Evolutionary conservation across 192 early-diverging fungal species (phyloP), one percentile per base, ranked within the genome.

Genomic region (Mortierella claussenii): DNA sequence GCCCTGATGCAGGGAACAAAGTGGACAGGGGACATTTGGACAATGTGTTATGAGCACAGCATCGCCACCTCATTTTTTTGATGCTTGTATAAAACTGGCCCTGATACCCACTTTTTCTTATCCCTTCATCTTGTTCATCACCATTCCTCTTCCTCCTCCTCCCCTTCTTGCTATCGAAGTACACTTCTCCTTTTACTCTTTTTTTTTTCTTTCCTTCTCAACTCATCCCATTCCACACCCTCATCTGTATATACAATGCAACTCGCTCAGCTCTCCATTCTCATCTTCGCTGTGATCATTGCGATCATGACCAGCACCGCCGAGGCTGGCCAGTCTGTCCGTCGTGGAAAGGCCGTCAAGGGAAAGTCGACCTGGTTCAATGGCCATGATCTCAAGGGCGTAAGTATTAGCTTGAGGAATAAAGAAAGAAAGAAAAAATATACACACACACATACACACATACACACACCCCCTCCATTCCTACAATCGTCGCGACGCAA

Each of bases 291-390:
- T 32, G 45, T 45, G 12, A 1, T 64, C 37, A 18, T 73, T 10
- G 40, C 69, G 18, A 15, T 56, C 68, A 4, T 71, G 28, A 31
- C 59, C n/a, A 32, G 43, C 28, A 43, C 55, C 23, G 23, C 34
- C 2, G 52, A 71, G 45, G 58, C 68, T 18, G 43, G 27, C n/a
- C 24, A 34, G 20, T 18, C 21, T 4, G 36, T 63, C 46, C 31
- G 55, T 21, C 45, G 34, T 43, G 70, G 70, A 48, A 24, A 55
- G 23, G 48, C 20, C 27, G 15, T 34, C 7, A 40, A 26, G 1
- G 70, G 70, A 50, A 75, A 59, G 48, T 50, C 61, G 12, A 75
- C 70, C 28, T 75, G 70, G 70, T 75, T 65, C 45, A 27, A 65
- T 23, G 70, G 70, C 49, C 26, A 37, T 7, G 62, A 75, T 65